Conservation (phyloP, 805 yeast species). For the Sugiyamaella qingdaonensis region DNA sequence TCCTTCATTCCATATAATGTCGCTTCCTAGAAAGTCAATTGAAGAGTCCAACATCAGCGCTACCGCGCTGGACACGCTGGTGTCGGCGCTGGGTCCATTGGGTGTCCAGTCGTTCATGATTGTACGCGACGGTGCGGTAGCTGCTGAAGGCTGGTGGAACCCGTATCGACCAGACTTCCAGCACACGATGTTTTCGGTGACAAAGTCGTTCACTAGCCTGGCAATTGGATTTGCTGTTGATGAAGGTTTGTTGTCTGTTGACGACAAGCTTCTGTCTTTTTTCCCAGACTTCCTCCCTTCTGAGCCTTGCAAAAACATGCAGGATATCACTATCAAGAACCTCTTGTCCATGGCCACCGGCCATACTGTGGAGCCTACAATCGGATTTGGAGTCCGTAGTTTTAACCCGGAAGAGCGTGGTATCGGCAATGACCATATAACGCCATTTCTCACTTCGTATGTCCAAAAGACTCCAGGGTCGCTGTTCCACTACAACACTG, state of each 20-base stretch:
- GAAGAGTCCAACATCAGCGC: not conserved
- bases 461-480: conserved; percentile 13
- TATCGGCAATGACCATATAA: conserved; percentile 8
- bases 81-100: not conserved
- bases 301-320: conserved; percentile 14
- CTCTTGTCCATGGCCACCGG: conserved; percentile 18
- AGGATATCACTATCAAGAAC: conserved; percentile 10
- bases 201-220: conserved; percentile 13
- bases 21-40: not conserved
- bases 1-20: not conserved
- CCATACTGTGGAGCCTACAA: conserved; percentile 2
- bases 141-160: conserved; percentile 28
- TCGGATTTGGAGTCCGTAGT: not conserved
- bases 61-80: not conserved
- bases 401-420: conserved; percentile 7
- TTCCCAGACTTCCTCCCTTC: conserved; percentile 10
- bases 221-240: conserved; percentile 18
- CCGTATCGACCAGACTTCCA: conserved; percentile 12
- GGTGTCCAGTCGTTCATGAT: conserved; percentile 5
- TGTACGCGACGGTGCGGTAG: conserved; percentile 7
- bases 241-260: conserved; percentile 15
- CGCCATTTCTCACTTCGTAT: conserved; percentile 14
- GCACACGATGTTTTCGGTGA: conserved; percentile 12
- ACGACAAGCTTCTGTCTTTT: conserved; percentile 9
- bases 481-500: conserved; percentile 11